Base-by-base conservation (phyloP, 495 filamentous ascomycete species). In the Penicillium goetzii region DNA sequence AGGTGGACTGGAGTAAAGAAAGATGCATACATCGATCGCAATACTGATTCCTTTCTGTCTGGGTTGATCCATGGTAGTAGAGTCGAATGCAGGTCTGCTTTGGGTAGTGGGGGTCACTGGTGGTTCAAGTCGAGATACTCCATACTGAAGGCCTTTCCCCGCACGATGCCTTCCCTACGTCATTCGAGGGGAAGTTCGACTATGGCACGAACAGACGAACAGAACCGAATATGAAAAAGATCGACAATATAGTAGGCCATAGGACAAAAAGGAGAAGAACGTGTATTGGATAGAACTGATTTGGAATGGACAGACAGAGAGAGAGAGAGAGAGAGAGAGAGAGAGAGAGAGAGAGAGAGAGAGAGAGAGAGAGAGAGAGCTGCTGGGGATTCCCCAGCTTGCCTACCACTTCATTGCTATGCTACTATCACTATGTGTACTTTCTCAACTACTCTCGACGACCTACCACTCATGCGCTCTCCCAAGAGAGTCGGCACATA, bases 11-110 rank as follows among this genome's bases (percentile, higher is more conserved):
- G 21, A 10, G 11, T 21, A 23, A 10, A 34, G 4, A 23, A 19
- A 43, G 52, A n/a, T 41, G 11, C 58, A 45, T 68, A 72, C 70
- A 66, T 72, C 70, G 12, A 72, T 72, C 1, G 70, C 70, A 58
- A 72, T 72, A 17, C 56, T 68, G 28, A 72, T 70, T 38, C 70
- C 70, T 62, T 55, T 51, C 11, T 32, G 56, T 12, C 47, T 47
- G 8, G 30, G 8, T 23, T 21, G n/a, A 43, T 60, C 59, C 56
- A 58, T 68, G 21, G 15, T 51, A 36, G 12, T 45, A 4, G 30
- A 43, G 1, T 45, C 21, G 0, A 23, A 62, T 51, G 54, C 15
- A 50, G 7, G 23, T 43, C 25, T 43, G 51, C 14, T 33, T 15
- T 47, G 8, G 17, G 8, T 34, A 30, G 28, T 10, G 17, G 15